Conservation (phyloP, 2,329 filamentous ascomycete genomes). For the Geosmithia putterillii region DNA sequence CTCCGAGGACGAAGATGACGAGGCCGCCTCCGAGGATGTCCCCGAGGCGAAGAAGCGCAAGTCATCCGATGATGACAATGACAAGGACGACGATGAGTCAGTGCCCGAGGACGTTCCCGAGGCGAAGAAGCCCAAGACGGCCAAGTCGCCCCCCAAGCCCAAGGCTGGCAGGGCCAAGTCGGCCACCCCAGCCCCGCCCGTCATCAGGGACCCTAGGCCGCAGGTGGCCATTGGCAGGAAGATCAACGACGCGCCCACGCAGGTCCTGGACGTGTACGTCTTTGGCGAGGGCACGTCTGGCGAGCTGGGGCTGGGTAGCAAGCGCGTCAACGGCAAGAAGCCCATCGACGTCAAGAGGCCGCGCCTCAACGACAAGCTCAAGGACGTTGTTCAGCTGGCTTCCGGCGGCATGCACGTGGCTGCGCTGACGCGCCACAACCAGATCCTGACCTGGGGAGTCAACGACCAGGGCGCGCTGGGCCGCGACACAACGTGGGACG, state of each 20-base stretch:
- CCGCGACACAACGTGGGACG: slow-evolving; percentile 53
- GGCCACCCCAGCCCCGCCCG: slow-evolving; percentile 8
- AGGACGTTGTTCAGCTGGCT: slow-evolving; percentile 65
- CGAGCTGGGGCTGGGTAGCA: slow-evolving; percentile 68
- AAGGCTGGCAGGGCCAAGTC: slow-evolving; percentile 8
- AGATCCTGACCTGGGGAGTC: slow-evolving; percentile 70
- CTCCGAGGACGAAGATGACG: slow-evolving; percentile 4
- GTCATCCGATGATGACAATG: too few relatives aligned
- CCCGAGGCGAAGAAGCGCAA: slow-evolving; percentile 41
- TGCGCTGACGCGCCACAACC: slow-evolving; percentile 62
- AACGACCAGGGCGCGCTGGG: slow-evolving; percentile 70
- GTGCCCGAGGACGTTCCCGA: slow-evolving; percentile 4
- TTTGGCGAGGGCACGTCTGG: slow-evolving; percentile 73
- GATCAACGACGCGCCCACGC: slow-evolving; percentile 53
- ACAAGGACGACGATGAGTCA: slow-evolving; percentile 4
- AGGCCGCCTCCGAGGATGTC: slow-evolving; percentile 4
- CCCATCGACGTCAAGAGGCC: slow-evolving; percentile 71
- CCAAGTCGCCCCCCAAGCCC: slow-evolving; percentile 32
- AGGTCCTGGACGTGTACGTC: slow-evolving; percentile 61
- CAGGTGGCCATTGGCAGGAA: slow-evolving; percentile 44
- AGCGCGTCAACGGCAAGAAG: slow-evolving; percentile 46
- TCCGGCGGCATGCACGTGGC: slow-evolving; percentile 69
- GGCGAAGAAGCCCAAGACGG: slow-evolving; percentile 48
- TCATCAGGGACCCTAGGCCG: slow-evolving; percentile 31
- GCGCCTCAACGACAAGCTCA: slow-evolving; percentile 60